These are phyloP conservation scores for Oryza brachyantha DNA, from an alignment of 176 grass and related monocot species.

Conservation along the genomic window DNA sequence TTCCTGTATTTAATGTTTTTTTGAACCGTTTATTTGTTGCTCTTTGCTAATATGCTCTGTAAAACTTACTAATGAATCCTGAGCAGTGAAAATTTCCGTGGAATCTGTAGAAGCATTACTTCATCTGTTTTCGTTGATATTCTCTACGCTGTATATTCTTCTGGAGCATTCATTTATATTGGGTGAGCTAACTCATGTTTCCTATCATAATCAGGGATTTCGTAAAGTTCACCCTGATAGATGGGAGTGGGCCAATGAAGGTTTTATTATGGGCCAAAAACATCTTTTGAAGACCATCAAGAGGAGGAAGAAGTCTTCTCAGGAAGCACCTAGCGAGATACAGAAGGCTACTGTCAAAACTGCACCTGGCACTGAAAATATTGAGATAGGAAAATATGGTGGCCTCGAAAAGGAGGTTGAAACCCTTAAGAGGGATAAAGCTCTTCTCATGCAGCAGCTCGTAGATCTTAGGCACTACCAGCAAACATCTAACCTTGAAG, in stretches of 20 bases:
- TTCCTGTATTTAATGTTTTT: background rate
- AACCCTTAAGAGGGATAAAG: constrained; percentile 80
- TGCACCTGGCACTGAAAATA: constrained; percentile 48
- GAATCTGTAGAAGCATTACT: background rate
- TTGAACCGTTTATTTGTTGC: background rate
- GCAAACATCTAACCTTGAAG: constrained; percentile 60
- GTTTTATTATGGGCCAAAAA: constrained; percentile 70
- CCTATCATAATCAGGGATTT: constrained; percentile 63
- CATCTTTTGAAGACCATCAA: constrained; percentile 74
- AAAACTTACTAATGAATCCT: constrained; percentile 11
- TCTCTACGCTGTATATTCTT: background rate
- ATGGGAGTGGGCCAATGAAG: constrained; percentile 92
- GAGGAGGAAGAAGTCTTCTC: constrained; percentile 60
- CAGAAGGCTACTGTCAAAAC: constrained; percentile 40
- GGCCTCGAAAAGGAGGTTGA: constrained; percentile 72
- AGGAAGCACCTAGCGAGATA: constrained; percentile 22
- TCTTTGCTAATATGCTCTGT: background rate
- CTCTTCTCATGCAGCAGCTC: constrained; percentile 77
- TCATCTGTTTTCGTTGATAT: background rate
- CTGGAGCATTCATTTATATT: background rate
- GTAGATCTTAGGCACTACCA: constrained; percentile 74
- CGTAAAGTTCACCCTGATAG: constrained; percentile 80
- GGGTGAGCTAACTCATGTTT: constrained; percentile 3
- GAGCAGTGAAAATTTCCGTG: background rate
- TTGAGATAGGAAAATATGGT: constrained; percentile 75